Evolutionary conservation across 2,329 filamentous ascomycete species (phyloP).

Genomic region (Aspergillus fijiensis): DNA sequence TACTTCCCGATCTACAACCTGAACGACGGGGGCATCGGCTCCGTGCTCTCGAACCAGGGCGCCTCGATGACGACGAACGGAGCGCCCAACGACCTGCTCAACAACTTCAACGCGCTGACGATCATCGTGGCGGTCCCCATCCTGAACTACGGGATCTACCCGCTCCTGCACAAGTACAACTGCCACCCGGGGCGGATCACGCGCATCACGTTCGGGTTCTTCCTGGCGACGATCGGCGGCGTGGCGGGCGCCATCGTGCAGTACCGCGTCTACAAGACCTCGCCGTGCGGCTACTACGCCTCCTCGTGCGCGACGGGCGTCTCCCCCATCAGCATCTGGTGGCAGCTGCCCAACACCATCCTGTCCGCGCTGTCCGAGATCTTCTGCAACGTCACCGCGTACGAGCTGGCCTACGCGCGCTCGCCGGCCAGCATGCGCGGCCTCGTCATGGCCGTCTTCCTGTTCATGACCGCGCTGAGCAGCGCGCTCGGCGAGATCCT

Average conservation of each 20-base stretch:
- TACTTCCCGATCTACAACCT: slow-evolving; percentile 42
- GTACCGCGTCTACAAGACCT: slow-evolving; percentile 48
- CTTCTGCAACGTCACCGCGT: slow-evolving; percentile 47
- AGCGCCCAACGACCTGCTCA: slow-evolving; percentile 52
- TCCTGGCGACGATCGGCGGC: slow-evolving; percentile 50
- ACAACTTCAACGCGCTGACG: slow-evolving; percentile 53
- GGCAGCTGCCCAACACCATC: slow-evolving; percentile 42
- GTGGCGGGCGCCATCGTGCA: slow-evolving; percentile 41
- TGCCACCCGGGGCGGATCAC: slow-evolving; percentile 51
- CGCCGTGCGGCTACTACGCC: slow-evolving; percentile 46
- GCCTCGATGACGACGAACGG: slow-evolving; percentile 52
- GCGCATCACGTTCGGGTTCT: slow-evolving; percentile 54
- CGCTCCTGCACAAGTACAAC: slow-evolving; percentile 41
- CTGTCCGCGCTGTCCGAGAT: slow-evolving; percentile 41
- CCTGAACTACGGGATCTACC: slow-evolving; percentile 52
- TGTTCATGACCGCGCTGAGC: slow-evolving; percentile 43
- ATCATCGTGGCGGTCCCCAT: slow-evolving; percentile 50
- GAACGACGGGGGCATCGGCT: slow-evolving; percentile 52
- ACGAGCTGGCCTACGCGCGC: slow-evolving; percentile 47
- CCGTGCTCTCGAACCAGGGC: slow-evolving; percentile 49
- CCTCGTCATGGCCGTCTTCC: slow-evolving; percentile 43
- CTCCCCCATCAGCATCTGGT: slow-evolving; percentile 45
- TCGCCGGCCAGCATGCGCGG: slow-evolving; percentile 45
- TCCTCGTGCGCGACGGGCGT: slow-evolving; percentile 39
- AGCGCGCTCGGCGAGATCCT: slow-evolving; percentile 44